Conservation (phyloP, 2,329 filamentous ascomycete species). For the Talaromyces sp. region DNA sequence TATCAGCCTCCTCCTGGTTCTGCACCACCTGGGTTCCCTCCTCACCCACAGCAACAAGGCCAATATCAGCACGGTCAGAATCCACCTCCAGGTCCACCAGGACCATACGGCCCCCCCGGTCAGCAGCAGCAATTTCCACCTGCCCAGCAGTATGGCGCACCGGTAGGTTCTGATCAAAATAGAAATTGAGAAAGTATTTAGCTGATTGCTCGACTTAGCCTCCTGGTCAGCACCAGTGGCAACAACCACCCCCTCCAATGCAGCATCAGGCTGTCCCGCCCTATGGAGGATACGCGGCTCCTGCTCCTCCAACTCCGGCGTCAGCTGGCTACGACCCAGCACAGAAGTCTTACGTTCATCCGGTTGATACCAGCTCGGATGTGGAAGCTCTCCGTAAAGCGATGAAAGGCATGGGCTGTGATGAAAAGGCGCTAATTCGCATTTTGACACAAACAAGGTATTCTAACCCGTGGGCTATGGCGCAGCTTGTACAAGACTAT, state of each 20-base stretch:
- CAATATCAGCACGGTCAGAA: neutral
- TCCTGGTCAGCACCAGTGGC: neutral
- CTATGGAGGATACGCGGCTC: constrained; percentile 17
- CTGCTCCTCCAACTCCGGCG: constrained; percentile 54
- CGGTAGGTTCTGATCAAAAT: neutral
- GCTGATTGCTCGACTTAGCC: neutral
- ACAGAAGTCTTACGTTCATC: constrained; percentile 49
- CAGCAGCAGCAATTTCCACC: neutral
- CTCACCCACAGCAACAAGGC: constrained; percentile 7
- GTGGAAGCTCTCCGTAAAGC: constrained; percentile 68
- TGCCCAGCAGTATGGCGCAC: neutral
- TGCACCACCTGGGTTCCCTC: constrained; percentile 9
- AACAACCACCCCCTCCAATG: neutral
- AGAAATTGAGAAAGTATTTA: neutral
- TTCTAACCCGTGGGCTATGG: constrained; percentile 67
- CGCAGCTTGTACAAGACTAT: constrained; percentile 62
- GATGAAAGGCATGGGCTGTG: constrained; percentile 91
- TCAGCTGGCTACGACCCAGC: constrained; percentile 69
- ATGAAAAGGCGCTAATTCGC: constrained; percentile 70
- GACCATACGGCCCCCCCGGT: neutral
- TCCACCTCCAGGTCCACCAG: neutral
- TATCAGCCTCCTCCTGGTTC: constrained; percentile 6
- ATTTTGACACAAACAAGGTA: constrained; percentile 56
- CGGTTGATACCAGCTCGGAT: constrained; percentile 61
- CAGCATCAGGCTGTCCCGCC: constrained; percentile 10